phyloP scores from a whole-genome alignment of 108 stramenopile genomes.

The Cyclotella cryptica region DNA sequence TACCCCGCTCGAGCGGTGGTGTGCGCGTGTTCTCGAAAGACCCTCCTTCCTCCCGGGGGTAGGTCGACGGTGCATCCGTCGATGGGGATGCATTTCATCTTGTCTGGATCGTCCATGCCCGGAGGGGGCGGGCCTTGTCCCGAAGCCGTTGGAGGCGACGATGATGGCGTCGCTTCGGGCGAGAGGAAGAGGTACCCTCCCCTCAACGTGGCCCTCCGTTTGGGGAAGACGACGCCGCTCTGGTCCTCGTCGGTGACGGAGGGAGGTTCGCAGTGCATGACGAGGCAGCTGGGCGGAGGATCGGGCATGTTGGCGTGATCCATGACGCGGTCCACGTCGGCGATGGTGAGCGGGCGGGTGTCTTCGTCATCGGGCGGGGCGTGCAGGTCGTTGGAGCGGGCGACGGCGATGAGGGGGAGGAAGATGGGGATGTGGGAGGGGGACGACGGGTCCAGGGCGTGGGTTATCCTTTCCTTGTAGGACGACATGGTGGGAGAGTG shows the following conservation, averaged over 20 bases:
- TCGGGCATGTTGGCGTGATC: constrained; percentile 72
- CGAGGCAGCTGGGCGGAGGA: constrained; percentile 59
- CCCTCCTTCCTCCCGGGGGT: constrained; percentile 85
- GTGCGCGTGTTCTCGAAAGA: constrained; percentile 89
- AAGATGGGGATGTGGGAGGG: constrained; percentile 50
- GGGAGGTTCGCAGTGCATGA: constrained; percentile 67
- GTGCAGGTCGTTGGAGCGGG: constrained; percentile 4
- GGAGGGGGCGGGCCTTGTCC: too few species aligned
- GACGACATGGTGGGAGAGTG: constrained; percentile 19
- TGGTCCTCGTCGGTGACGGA: constrained; percentile 39
- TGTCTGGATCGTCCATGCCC: constrained; percentile 55
- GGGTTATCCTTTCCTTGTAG: constrained; percentile 37
- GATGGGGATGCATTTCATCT: constrained; percentile 74
- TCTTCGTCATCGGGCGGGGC: constrained; percentile 12
- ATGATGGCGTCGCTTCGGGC: constrained; percentile 15
- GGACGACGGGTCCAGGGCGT: constrained; percentile 38
- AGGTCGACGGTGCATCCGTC: constrained; percentile 70
- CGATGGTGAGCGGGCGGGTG: constrained; percentile 27
- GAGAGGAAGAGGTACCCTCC: constrained; percentile 82
- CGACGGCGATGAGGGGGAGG: constrained; percentile 26
- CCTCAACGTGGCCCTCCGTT: constrained; percentile 62
- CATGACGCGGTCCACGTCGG: constrained; percentile 77
- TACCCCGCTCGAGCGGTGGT: constrained; percentile 80
- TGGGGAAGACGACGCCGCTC: constrained; percentile 66
- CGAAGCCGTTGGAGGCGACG: too few species aligned